These are phyloP conservation scores for Grosmannia serpens DNA, from an alignment of 2,329 filamentous ascomycete species.

Conservation along the genomic window DNA sequence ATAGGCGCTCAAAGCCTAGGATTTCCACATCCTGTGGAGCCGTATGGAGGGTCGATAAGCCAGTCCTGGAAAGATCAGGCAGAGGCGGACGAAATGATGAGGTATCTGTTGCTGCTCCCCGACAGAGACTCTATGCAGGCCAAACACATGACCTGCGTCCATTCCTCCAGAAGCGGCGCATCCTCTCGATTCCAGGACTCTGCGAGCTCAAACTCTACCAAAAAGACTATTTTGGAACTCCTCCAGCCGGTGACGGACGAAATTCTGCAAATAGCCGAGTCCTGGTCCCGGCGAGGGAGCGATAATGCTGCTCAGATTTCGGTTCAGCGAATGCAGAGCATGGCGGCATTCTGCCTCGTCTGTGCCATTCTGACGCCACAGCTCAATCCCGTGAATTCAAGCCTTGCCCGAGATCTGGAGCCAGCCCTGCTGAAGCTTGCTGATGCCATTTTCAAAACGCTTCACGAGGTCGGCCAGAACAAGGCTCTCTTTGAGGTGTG, in stretches of 20 bases:
- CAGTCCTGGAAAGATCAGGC: constrained; percentile 35
- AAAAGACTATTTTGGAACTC: constrained; percentile 41
- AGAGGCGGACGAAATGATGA: constrained; percentile 31
- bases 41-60: constrained; percentile 35
- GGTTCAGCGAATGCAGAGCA: constrained; percentile 38
- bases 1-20: constrained; percentile 38
- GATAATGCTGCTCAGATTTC: constrained; percentile 40
- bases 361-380: constrained; percentile 35
- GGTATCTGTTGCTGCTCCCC: constrained; percentile 45
- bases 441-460: constrained; percentile 27
- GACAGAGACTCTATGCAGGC: constrained; percentile 9
- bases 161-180: constrained; percentile 1
- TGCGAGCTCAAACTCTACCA: constrained; percentile 27
- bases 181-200: constrained; percentile 6
- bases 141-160: neutral
- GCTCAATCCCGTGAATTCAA: constrained; percentile 33
- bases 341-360: constrained; percentile 35
- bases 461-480: constrained; percentile 33
- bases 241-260: constrained; percentile 41
- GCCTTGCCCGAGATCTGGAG: constrained; percentile 37
- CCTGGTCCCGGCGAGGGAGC: constrained; percentile 30
- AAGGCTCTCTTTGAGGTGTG: constrained; percentile 32
- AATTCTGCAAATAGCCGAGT: constrained; percentile 31
- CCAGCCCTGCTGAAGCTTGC: constrained; percentile 27
- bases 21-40: constrained; percentile 19